Evolutionary conservation across 2,329 filamentous ascomycete genomes (phyloP).

Genomic region (Hortaea sp.): DNA sequence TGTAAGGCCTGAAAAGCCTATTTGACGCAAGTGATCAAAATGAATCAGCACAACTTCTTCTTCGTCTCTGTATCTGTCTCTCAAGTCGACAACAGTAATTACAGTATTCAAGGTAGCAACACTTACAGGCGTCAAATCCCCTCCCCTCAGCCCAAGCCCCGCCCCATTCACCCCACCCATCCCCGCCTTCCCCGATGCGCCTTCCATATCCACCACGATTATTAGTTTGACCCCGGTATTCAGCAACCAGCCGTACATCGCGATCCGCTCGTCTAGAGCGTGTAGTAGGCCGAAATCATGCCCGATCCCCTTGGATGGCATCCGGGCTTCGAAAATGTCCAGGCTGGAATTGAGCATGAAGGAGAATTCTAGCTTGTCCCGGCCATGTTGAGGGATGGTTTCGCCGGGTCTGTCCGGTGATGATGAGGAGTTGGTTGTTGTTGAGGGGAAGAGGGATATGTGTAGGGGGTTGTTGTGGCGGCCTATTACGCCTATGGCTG

Average conservation of each 20-base stretch:
- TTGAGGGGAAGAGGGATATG: slow-evolving; percentile 77
- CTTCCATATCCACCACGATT: slow-evolving; percentile 82
- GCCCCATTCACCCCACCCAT: slow-evolving; percentile 31
- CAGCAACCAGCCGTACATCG: slow-evolving; percentile 91
- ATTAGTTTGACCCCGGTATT: slow-evolving; percentile 91
- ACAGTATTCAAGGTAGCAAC: not conserved
- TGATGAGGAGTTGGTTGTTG: slow-evolving; percentile 8
- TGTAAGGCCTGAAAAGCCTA: slow-evolving; percentile 84
- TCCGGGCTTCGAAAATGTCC: slow-evolving; percentile 83
- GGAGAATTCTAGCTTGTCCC: slow-evolving; percentile 76
- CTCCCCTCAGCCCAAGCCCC: slow-evolving; percentile 60
- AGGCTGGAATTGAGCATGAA: slow-evolving; percentile 85
- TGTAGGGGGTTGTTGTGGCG: slow-evolving; percentile 88
- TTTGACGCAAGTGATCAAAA: not conserved
- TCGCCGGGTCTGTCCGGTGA: not conserved
- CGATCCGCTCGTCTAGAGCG: slow-evolving; percentile 84
- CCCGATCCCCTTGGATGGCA: slow-evolving; percentile 60
- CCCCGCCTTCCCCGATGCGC: slow-evolving; percentile 41
- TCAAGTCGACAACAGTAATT: not conserved
- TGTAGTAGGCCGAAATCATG: slow-evolving; percentile 89
- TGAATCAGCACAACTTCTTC: not conserved
- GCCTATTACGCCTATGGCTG: slow-evolving; percentile 87
- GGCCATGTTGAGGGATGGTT: slow-evolving; percentile 37
- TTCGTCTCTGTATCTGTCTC: not conserved
- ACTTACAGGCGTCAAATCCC: slow-evolving; percentile 73